Conservation (phyloP, 345 rosid genomes). For the Boechera divaricarpa region DNA sequence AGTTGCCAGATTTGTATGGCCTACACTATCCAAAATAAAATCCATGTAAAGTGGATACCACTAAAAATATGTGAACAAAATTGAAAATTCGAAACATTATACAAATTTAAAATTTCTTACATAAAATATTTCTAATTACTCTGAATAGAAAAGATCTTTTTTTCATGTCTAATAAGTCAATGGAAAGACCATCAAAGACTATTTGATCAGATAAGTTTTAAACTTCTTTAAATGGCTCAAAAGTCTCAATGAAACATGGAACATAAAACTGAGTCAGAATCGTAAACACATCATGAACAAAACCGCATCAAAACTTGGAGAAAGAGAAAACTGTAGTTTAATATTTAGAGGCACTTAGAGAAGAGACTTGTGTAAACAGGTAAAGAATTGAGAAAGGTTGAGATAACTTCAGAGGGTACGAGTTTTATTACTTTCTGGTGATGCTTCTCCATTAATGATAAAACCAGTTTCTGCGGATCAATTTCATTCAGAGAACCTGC, state of each 20-base stretch:
- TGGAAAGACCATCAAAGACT: not conserved
- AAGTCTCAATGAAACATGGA: slow-evolving; percentile 9
- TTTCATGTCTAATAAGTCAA: not conserved
- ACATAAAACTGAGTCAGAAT: slow-evolving; percentile 11
- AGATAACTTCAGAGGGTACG: slow-evolving; percentile 45
- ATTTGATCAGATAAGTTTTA: not conserved
- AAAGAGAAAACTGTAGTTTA: slow-evolving; percentile 6
- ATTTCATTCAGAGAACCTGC: slow-evolving; percentile 62
- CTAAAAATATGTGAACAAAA: not conserved
- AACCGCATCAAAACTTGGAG: slow-evolving; percentile 11
- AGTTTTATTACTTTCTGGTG: slow-evolving; percentile 41
- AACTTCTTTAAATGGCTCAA: not conserved
- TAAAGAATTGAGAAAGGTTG: slow-evolving; percentile 54
- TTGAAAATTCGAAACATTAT: not conserved
- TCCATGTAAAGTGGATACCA: not conserved
- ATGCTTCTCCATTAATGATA: slow-evolving; percentile 50
- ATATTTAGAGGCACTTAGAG: slow-evolving; percentile 34
- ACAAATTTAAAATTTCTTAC: not conserved
- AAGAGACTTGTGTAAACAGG: slow-evolving; percentile 52
- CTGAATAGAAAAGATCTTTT: not conserved
- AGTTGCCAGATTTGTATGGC: slow-evolving; percentile 12
- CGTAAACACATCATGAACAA: slow-evolving; percentile 7
- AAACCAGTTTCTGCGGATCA: slow-evolving; percentile 40
- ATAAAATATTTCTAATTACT: not conserved
- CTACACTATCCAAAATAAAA: slow-evolving; percentile 3